Percentiles rank a stretch among this genome's conserved stretches.
phyloP scores from a whole-genome alignment of 2,329 filamentous ascomycete species.

The Fusarium goolgardi region DNA sequence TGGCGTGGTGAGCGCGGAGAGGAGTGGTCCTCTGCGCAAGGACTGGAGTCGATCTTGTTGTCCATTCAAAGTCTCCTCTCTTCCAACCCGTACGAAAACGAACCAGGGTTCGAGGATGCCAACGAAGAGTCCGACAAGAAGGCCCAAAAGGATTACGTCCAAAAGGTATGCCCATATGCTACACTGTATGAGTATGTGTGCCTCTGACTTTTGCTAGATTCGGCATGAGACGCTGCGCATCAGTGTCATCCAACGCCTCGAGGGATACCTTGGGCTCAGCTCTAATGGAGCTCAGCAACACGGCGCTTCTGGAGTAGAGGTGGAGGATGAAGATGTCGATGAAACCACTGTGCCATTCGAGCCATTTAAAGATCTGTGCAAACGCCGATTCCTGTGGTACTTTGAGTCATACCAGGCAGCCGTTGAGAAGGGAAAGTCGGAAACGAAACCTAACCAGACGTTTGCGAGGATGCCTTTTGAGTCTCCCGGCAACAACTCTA shows the following conservation, averaged over 20 bases:
- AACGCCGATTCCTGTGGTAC: slow-evolving; percentile 95
- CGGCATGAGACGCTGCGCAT: slow-evolving; percentile 90
- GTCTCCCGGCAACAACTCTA: slow-evolving; percentile 72
- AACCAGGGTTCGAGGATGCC: slow-evolving; percentile 89
- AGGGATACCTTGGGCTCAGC: slow-evolving; percentile 78
- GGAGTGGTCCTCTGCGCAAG: slow-evolving; percentile 96
- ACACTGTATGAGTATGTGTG: not conserved
- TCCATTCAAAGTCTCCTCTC: slow-evolving; percentile 98
- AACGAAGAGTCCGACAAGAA: slow-evolving; percentile 76
- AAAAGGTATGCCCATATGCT: slow-evolving; percentile 69
- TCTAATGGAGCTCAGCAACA: slow-evolving; percentile 58
- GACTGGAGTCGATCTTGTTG: slow-evolving; percentile 90
- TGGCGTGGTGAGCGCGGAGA: slow-evolving; percentile 93
- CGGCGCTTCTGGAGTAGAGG: slow-evolving; percentile 49
- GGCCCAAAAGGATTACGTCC: slow-evolving; percentile 78
- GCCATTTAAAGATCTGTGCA: slow-evolving; percentile 90
- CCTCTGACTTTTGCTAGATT: slow-evolving; percentile 67
- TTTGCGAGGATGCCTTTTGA: slow-evolving; percentile 95
- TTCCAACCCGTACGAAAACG: slow-evolving; percentile 92
- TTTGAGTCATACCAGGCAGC: slow-evolving; percentile 85
- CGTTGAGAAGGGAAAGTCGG: slow-evolving; percentile 72
- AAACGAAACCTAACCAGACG: slow-evolving; percentile 69
- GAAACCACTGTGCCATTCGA: slow-evolving; percentile 74
- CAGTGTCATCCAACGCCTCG: slow-evolving; percentile 85
- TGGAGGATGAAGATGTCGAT: slow-evolving; percentile 64